These are phyloP conservation scores for Xylaria castorea DNA, from an alignment of 495 filamentous ascomycete genomes.

Conservation along the genomic window DNA sequence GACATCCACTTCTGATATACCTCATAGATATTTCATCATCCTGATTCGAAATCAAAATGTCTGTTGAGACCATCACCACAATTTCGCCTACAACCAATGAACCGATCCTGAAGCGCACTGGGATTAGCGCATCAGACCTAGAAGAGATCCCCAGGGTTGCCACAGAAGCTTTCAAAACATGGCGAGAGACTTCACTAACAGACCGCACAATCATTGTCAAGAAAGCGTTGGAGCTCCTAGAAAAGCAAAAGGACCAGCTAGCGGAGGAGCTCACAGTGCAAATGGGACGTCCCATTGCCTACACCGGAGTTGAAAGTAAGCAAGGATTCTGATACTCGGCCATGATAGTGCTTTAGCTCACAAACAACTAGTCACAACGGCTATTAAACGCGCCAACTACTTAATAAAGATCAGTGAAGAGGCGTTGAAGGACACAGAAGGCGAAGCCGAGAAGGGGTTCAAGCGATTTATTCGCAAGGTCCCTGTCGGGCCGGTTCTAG, in stretches of 20 bases:
- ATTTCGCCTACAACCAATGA: conserved; percentile 88
- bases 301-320: conserved; percentile 71
- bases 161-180: conserved; percentile 73
- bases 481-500: conserved; percentile 80
- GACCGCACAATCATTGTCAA: conserved; percentile 77
- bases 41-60: conserved; percentile 59
- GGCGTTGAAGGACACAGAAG: conserved; percentile 73
- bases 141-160: conserved; percentile 68
- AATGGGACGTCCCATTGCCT: conserved; percentile 92
- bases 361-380: conserved; percentile 66
- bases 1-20: background rate
- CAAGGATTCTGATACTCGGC: background rate
- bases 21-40: no score
- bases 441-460: conserved; percentile 84
- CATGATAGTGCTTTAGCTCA: conserved; percentile 11
- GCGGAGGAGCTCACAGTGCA: conserved; percentile 85
- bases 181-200: conserved; percentile 66
- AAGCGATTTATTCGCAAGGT: conserved; percentile 86
- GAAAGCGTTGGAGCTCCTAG: conserved; percentile 73
- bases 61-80: conserved; percentile 81
- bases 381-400: conserved; percentile 80
- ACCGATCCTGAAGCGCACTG: conserved; percentile 75
- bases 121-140: conserved; percentile 70
- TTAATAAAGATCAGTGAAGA: conserved; percentile 78
- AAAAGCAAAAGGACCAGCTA: conserved; percentile 76